Conservation (phyloP, 805 yeast species). For the Yarrowia sp. region DNA sequence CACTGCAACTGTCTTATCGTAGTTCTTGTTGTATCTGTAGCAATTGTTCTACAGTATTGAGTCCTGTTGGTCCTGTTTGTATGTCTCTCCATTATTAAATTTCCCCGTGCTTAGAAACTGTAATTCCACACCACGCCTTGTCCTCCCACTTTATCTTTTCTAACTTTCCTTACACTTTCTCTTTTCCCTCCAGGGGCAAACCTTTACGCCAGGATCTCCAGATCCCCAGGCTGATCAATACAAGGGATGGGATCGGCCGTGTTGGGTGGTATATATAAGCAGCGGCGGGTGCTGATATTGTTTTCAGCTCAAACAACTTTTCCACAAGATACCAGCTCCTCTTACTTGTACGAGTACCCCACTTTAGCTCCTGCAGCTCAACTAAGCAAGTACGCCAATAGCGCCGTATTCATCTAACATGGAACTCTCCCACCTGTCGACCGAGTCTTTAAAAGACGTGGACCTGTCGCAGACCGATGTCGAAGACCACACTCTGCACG, state of each 20-base stretch:
- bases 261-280: neutral
- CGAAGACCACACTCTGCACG: constrained; percentile 17
- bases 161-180: no score
- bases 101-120: no score
- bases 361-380: neutral
- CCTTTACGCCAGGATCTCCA: neutral
- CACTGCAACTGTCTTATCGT: no score
- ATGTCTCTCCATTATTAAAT: no score
- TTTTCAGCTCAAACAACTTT: neutral
- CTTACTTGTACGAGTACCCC: no score
- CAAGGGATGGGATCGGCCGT: constrained; percentile 13
- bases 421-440: constrained; percentile 17
- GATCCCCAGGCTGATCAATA: neutral
- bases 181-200: neutral
- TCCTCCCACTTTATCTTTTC: no score
- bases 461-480: constrained; percentile 9
- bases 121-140: no score
- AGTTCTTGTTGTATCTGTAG: no score
- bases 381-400: constrained; percentile 13
- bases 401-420: neutral
- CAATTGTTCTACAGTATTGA: no score
- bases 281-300: no score
- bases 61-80: no score
- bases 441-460: constrained; percentile 23
- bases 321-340: neutral